Evolutionary conservation across 306 rosid genomes (phyloP).

Genomic region (Luffa aegyptiaca): DNA sequence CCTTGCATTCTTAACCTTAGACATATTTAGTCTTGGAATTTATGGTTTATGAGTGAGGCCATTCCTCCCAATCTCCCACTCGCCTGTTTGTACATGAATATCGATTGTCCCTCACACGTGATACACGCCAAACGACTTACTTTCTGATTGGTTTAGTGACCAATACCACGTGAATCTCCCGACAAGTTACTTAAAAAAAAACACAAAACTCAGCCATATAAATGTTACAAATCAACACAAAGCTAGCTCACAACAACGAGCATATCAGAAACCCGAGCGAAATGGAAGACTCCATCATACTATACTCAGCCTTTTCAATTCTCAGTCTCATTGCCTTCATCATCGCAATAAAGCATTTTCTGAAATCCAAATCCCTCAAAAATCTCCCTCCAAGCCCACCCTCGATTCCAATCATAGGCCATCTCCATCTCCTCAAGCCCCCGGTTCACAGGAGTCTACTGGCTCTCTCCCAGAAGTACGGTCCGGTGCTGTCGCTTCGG

Average conservation of each 20-base stretch:
- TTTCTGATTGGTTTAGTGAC: neutral
- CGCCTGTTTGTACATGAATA: no score
- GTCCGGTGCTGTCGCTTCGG: constrained; percentile 17
- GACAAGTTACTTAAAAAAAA: no score
- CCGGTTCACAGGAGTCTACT: constrained; percentile 19
- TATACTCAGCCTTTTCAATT: neutral
- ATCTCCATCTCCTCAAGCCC: constrained; percentile 23
- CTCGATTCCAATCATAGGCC: constrained; percentile 23
- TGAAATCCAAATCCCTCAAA: neutral
- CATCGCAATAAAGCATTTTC: neutral
- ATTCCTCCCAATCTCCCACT: no score
- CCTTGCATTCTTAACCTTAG: no score
- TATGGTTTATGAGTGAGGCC: no score
- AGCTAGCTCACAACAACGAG: neutral
- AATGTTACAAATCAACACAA: neutral
- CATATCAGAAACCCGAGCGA: neutral
- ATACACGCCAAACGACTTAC: neutral
- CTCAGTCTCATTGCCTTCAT: neutral
- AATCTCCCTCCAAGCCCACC: constrained; percentile 28
- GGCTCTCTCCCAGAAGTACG: constrained; percentile 19
- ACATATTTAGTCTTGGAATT: no score
- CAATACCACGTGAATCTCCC: neutral
- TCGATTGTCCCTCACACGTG: neutral
- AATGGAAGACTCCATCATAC: neutral
- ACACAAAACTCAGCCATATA: neutral